Evolutionary conservation across 2,329 filamentous ascomycete species (phyloP).

Genomic region (Colletotrichum nymphaeae): DNA sequence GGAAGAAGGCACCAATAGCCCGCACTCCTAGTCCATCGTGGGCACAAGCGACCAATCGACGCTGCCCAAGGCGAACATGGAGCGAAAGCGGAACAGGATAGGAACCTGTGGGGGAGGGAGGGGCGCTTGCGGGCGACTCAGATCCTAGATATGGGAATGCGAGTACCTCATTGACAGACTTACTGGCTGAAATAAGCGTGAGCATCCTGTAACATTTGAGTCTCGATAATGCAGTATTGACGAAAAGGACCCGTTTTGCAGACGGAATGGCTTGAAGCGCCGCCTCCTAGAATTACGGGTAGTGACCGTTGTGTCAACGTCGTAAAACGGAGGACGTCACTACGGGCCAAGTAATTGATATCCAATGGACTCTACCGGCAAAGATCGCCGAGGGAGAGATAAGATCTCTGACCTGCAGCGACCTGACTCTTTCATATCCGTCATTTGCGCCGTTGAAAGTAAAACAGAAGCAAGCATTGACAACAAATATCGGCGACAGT

Average conservation of each 20-base stretch:
- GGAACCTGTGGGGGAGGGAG: neutral
- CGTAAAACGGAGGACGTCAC: constrained; percentile 1
- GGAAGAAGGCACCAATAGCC: constrained; percentile 26
- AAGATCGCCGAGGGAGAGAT: constrained; percentile 11
- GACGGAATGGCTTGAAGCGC: neutral
- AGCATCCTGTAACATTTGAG: neutral
- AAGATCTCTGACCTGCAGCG: constrained; percentile 16
- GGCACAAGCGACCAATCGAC: constrained; percentile 24
- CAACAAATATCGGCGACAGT: constrained; percentile 5
- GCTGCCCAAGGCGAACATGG: constrained; percentile 18
- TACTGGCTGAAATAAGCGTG: neutral
- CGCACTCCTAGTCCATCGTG: constrained; percentile 29
- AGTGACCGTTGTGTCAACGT: neutral
- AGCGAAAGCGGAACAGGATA: neutral
- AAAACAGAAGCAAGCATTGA: constrained; percentile 14
- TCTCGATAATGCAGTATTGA: neutral
- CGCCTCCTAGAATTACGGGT: neutral
- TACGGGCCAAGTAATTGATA: neutral
- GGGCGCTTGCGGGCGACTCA: constrained; percentile 9
- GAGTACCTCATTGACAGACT: neutral
- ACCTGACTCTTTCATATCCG: constrained; percentile 11
- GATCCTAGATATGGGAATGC: constrained; percentile 6
- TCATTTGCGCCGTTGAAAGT: constrained; percentile 5
- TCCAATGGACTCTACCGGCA: neutral
- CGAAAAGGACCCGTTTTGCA: neutral